Evolutionary conservation across 2,329 filamentous ascomycete species (phyloP).

Genomic region (Colletotrichum kahawae): DNA sequence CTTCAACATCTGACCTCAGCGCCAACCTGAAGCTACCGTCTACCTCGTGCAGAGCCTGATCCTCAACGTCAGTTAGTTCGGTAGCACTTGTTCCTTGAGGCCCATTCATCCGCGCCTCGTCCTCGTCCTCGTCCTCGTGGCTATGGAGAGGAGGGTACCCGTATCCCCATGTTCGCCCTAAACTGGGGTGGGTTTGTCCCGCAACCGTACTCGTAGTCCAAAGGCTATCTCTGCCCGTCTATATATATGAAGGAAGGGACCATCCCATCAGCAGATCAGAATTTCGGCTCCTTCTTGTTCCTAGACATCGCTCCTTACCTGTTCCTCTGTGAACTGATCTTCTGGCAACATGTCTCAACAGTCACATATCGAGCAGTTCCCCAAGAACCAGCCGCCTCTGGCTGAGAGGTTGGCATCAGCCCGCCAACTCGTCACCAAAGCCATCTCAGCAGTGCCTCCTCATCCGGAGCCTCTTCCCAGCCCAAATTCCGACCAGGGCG

Average conservation of each 20-base stretch:
- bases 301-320: background rate
- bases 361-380: background rate
- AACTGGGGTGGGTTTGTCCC: background rate
- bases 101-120: background rate
- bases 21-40: background rate
- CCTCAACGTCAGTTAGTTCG: background rate
- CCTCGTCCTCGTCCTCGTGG: background rate
- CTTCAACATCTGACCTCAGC: slow-evolving; percentile 14
- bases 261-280: background rate
- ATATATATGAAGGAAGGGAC: slow-evolving; percentile 2
- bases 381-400: slow-evolving; percentile 10
- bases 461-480: background rate
- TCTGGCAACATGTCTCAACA: background rate
- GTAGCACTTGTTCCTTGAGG: background rate
- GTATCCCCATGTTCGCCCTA: background rate
- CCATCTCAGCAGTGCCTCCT: background rate
- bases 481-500: background rate
- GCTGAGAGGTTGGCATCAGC: slow-evolving; percentile 11
- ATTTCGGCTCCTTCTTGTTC: background rate
- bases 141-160: background rate
- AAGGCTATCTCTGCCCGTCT: background rate
- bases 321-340: background rate
- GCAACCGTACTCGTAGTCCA: no score
- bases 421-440: slow-evolving; percentile 4
- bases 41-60: background rate